These are phyloP conservation scores for Rhizopus sp. DNA, from an alignment of 371 early-diverging fungal species.

Conservation along the genomic window DNA sequence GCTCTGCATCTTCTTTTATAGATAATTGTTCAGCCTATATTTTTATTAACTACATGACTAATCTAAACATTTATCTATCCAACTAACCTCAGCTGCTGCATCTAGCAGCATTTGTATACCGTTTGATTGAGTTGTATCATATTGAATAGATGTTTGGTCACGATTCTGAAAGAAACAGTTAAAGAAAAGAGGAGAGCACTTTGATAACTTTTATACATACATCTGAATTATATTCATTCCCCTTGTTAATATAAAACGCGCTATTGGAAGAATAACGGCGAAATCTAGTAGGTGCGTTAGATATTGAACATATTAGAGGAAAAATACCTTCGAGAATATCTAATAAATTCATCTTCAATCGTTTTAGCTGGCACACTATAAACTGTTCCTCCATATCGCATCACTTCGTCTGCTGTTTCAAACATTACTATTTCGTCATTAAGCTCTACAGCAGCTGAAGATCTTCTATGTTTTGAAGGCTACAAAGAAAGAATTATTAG, in stretches of 20 bases:
- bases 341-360: conserved; percentile 50
- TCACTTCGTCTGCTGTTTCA: conserved; percentile 19
- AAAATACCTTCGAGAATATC: conserved; percentile 28
- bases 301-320: background rate
- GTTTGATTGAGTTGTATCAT: background rate
- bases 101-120: conserved; percentile 22
- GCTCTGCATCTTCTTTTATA: background rate
- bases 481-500: background rate
- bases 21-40: background rate
- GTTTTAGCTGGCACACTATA: conserved; percentile 43
- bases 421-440: conserved; percentile 5
- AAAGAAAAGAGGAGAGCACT: background rate
- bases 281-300: background rate
- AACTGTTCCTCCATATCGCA: conserved; percentile 30
- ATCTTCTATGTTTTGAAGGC: conserved; percentile 1
- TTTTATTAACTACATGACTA: background rate
- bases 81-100: conserved; percentile 16
- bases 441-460: conserved; percentile 2
- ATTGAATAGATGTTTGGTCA: background rate
- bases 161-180: background rate
- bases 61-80: too few species aligned
- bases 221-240: background rate
- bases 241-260: background rate
- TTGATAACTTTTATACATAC: background rate
- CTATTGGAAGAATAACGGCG: background rate